phyloP scores from a whole-genome alignment of 2,329 filamentous ascomycete genomes.

The Orbilia oligospora region DNA sequence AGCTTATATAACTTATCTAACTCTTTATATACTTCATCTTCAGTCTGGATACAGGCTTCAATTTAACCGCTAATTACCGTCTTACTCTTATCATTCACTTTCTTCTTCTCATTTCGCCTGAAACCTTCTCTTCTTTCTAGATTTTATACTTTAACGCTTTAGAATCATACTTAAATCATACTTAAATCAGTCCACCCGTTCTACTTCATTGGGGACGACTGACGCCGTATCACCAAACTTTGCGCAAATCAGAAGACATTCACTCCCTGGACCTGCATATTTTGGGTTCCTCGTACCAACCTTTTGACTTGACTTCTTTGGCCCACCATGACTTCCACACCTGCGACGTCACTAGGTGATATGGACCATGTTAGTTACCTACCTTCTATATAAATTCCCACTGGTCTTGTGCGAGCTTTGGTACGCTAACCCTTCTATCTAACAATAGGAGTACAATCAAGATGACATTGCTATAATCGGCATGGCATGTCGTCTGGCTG shows the following conservation, averaged over 20 bases:
- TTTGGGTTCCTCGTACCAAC: slow-evolving; percentile 8
- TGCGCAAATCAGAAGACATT: slow-evolving; percentile 18
- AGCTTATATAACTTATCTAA: slow-evolving; percentile 18
- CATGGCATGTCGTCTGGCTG: slow-evolving; percentile 41
- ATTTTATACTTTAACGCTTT: slow-evolving; percentile 5
- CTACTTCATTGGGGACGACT: slow-evolving; percentile 12
- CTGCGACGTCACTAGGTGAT: slow-evolving; percentile 26
- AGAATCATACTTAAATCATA: slow-evolving; percentile 34
- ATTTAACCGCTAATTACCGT: slow-evolving; percentile 25
- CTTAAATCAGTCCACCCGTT: slow-evolving; percentile 26
- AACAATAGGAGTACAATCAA: slow-evolving; percentile 22
- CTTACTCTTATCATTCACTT: not conserved
- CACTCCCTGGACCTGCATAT: slow-evolving; percentile 21
- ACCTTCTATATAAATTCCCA: not conserved
- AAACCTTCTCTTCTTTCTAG: slow-evolving; percentile 13
- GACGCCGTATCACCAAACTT: slow-evolving; percentile 22
- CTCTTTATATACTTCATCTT: slow-evolving; percentile 10
- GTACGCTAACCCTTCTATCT: not conserved
- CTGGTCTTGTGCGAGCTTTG: not conserved
- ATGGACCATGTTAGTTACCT: slow-evolving; percentile 21
- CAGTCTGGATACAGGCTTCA: slow-evolving; percentile 8
- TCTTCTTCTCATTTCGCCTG: slow-evolving; percentile 2
- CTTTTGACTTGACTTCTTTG: not conserved
- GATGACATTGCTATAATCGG: slow-evolving; percentile 41
- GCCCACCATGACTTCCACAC: slow-evolving; percentile 21